These are phyloP conservation scores for Mesembryanthemum crystallinum DNA, from an alignment of 148 eudicot genomes.

Conservation along the genomic window DNA sequence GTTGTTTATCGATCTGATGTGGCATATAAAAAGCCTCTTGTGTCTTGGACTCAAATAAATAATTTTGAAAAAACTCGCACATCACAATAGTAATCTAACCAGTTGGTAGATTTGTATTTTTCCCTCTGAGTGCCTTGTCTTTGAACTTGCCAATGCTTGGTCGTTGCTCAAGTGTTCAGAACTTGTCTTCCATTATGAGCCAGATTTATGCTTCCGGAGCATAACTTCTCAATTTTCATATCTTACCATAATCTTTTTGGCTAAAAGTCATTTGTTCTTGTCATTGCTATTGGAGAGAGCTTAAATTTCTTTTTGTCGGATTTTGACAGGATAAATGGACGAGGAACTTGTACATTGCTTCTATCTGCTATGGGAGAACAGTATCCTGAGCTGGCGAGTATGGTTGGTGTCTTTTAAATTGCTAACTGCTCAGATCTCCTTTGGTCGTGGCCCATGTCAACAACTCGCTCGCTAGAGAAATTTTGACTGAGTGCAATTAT, in stretches of 20 bases:
- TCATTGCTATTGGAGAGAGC: background rate
- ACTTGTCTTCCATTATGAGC: background rate
- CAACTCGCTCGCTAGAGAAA: slow-evolving; percentile 7
- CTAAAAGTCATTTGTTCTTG: background rate
- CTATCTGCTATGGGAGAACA: slow-evolving; percentile 69
- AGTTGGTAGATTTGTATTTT: too few relatives aligned
- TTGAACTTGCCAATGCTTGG: background rate
- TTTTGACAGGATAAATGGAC: slow-evolving; percentile 64
- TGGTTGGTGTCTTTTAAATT: background rate
- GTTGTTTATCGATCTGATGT: too few relatives aligned
- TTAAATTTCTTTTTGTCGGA: background rate
- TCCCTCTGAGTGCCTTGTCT: background rate
- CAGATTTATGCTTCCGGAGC: background rate
- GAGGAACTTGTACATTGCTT: slow-evolving; percentile 63
- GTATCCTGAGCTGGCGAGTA: slow-evolving; percentile 35
- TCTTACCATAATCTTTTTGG: background rate
- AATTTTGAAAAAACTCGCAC: too few relatives aligned
- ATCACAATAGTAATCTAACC: too few relatives aligned
- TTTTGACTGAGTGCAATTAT: slow-evolving; percentile 27
- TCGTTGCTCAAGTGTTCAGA: background rate
- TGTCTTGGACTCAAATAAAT: too few relatives aligned
- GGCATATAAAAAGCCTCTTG: too few relatives aligned
- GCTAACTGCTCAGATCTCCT: slow-evolving; percentile 3
- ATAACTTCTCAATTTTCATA: background rate
- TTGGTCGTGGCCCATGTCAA: background rate